Evolutionary conservation across 169 alveolate species (phyloP).

Genomic region (Eimeria sp.): DNA sequence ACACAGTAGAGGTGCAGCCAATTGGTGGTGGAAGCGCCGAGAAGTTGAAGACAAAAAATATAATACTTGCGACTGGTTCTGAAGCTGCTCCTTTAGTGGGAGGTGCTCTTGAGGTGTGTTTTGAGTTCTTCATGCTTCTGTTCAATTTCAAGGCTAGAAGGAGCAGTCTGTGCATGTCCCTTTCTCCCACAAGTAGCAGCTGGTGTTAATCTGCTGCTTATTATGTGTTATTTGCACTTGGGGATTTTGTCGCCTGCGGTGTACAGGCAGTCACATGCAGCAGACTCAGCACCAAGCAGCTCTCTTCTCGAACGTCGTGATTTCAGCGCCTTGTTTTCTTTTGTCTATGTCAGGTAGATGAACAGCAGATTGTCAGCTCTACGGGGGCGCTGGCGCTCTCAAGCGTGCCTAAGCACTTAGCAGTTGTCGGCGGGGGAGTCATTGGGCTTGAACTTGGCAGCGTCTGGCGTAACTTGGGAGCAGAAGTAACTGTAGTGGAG

Average conservation of each 20-base stretch:
- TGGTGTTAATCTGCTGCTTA: neutral
- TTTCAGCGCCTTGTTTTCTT: neutral
- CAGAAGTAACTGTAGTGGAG: conserved; percentile 94
- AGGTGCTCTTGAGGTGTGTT: conserved; percentile 52
- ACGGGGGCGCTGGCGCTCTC: conserved; percentile 83
- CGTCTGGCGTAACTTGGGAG: conserved; percentile 96
- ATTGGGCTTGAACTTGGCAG: conserved; percentile 99
- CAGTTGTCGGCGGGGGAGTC: conserved; percentile 99
- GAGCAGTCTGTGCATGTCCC: neutral
- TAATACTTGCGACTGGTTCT: conserved; percentile 97
- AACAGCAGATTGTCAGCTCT: conserved; percentile 89
- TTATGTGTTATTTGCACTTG: neutral
- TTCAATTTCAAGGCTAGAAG: neutral
- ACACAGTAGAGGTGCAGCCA: conserved; percentile 15
- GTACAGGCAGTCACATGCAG: neutral
- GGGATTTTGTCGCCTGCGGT: neutral
- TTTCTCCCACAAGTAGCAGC: neutral
- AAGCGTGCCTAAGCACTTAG: conserved; percentile 94
- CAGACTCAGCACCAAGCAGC: neutral
- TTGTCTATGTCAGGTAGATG: conserved; percentile 88
- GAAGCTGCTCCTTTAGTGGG: conserved; percentile 92
- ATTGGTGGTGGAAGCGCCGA: neutral
- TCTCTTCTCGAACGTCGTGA: neutral
- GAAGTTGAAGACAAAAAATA: conserved; percentile 89
- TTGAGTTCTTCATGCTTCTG: neutral